These are phyloP conservation scores for Scheffersomyces titani DNA, from an alignment of 1,139 yeast species.

Conservation along the genomic window DNA sequence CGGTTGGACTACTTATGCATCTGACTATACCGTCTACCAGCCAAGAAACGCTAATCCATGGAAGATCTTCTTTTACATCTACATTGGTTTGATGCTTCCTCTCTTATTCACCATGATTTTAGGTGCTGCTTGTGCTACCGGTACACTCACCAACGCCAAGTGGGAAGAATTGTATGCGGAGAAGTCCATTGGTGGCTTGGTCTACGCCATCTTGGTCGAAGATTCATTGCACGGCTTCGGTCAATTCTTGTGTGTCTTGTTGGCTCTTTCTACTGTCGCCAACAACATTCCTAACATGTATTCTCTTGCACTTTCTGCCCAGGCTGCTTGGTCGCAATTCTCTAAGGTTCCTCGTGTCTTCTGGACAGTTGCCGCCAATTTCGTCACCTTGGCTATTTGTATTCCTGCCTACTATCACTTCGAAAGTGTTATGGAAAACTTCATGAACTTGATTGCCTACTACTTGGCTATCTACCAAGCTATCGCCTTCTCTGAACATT, in stretches of 20 bases:
- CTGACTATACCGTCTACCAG: conserved; percentile 91
- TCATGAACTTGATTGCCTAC: conserved; percentile 89
- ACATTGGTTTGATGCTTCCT: conserved; percentile 66
- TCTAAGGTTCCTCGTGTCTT: conserved; percentile 73
- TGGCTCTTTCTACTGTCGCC: conserved; percentile 83
- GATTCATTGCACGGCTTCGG: conserved; percentile 88
- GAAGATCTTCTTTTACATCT: conserved; percentile 64
- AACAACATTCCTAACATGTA: conserved; percentile 93
- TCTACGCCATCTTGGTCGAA: conserved; percentile 72
- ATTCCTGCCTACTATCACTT: conserved; percentile 85
- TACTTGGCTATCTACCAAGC: conserved; percentile 86
- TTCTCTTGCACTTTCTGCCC: conserved; percentile 83
- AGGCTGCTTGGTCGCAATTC: conserved; percentile 76
- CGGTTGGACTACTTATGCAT: conserved; percentile 93
- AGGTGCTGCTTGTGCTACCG: conserved; percentile 88
- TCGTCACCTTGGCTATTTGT: conserved; percentile 77
- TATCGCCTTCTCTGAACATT: conserved; percentile 74
- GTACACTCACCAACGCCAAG: conserved; percentile 43
- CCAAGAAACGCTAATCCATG: conserved; percentile 55
- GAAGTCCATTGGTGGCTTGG: conserved; percentile 77
- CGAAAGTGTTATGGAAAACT: conserved; percentile 71
- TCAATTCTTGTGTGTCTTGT: conserved; percentile 79
- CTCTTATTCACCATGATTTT: conserved; percentile 71
- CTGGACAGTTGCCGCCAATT: conserved; percentile 81
- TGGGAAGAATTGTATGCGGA: conserved; percentile 57